phyloP scores from a whole-genome alignment of 108 stramenopile genomes.

The Seminavis robusta region DNA sequence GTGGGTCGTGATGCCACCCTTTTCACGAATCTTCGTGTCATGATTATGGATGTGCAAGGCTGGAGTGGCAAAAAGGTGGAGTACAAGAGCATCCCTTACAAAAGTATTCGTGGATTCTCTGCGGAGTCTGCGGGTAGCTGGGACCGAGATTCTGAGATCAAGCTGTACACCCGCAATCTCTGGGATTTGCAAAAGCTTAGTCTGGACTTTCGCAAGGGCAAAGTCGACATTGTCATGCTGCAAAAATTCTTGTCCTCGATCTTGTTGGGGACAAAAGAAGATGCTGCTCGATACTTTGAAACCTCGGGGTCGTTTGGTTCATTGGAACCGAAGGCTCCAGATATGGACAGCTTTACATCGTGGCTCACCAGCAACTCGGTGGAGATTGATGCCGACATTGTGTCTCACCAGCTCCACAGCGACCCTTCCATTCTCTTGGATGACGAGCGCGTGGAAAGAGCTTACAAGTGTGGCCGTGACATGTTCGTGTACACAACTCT shows the following conservation, averaged over 20 bases:
- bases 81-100: conserved; percentile 45
- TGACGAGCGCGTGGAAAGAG: conserved; percentile 47
- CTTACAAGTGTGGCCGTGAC: conserved; percentile 55
- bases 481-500: conserved; percentile 51
- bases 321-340: conserved; percentile 1
- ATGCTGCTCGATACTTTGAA: too few species aligned
- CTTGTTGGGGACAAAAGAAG: conserved; percentile 43
- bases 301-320: too few species aligned
- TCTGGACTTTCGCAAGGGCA: conserved; percentile 54
- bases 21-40: conserved; percentile 37
- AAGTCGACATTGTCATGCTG: conserved; percentile 46
- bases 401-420: conserved; percentile 35
- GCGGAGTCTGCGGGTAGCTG: too few species aligned
- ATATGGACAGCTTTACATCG: conserved; percentile 10
- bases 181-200: conserved; percentile 28
- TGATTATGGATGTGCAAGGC: conserved; percentile 41
- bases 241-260: conserved; percentile 54
- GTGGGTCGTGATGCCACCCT: conserved; percentile 56
- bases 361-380: conserved; percentile 40
- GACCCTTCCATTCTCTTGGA: conserved; percentile 50
- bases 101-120: too few species aligned
- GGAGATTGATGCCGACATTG: conserved; percentile 38
- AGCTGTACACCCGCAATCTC: too few species aligned
- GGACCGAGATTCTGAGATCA: too few species aligned
- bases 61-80: conserved; percentile 54